Evolutionary conservation across 352 stramenopile genomes (phyloP), one percentile per base, ranked within the genome.

Genomic region (Phytopythium delawarense): DNA sequence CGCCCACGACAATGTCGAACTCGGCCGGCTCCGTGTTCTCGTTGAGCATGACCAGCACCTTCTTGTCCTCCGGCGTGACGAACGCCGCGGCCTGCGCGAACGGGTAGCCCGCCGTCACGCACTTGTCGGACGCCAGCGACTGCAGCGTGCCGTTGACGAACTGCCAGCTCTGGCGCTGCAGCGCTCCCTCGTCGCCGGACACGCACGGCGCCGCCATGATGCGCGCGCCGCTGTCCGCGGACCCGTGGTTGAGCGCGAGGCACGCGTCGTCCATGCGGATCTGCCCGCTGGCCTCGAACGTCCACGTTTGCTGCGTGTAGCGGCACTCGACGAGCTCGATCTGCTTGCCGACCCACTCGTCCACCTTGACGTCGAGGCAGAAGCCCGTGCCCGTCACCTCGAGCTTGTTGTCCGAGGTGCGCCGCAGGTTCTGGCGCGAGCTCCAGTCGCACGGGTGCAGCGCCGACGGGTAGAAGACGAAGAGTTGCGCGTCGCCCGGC

Each of bases 41-140:
- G 63, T 95, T 95, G 62, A 95, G 69, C 35, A 93, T 81, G 15
- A 95, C 84, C 55, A 90, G 71, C 37, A 95, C 83, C 57, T 81
- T 91, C 55, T 78, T 79, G 64, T 91, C 73, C 30, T 82, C 64
- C 1, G 87, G 87, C 12, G 84, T 95, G 56, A 87, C 70, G 55
- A 95, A 95, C 1, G 81, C 75, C 35, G 70, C 59, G 0, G 83
- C 71, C 63, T 92, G 86, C 20, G 89, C 71, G 59, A 94, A 90
- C 20, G 81, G 69, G 65, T 92, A 94, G 1, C 86, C 86, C 0
- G 78, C 86, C 18, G 86, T 93, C 56, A 92, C 86, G 21, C 86
- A 94, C 65, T 91, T 85, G 57, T 81, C 72, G 5, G 72, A 75
- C 32, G 71, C 71, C 40, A 54, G 40, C 45, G 75, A 87, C 18